These are phyloP conservation scores for Sisymbrium irio DNA, from an alignment of 345 rosid genomes.

Conservation along the genomic window DNA sequence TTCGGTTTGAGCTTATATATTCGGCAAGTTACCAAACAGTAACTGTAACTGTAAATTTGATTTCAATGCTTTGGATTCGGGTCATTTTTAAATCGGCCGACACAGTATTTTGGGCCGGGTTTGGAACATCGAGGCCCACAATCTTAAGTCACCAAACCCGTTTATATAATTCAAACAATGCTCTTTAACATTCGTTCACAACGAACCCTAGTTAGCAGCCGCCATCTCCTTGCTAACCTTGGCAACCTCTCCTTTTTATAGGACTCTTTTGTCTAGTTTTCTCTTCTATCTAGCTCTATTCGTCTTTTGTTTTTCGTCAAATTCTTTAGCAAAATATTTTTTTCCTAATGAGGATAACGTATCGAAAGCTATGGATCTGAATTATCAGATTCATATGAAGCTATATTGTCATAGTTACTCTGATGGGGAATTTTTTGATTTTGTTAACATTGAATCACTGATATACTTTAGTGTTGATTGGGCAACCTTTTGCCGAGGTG, in stretches of 20 bases:
- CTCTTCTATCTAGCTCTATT: background rate
- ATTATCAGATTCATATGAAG: slow-evolving; percentile 22
- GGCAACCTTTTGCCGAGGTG: slow-evolving; percentile 8
- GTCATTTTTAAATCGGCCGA: background rate
- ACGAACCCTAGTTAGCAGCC: slow-evolving; percentile 25
- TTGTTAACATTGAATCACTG: background rate
- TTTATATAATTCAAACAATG: background rate
- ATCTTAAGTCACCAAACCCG: background rate
- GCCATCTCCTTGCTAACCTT: background rate
- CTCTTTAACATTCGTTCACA: background rate
- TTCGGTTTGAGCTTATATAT: background rate
- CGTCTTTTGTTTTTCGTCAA: background rate
- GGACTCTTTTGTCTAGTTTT: background rate
- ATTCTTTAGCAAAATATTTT: background rate
- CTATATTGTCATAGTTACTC: slow-evolving; percentile 40
- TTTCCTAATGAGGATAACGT: slow-evolving; percentile 31
- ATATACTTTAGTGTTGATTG: background rate
- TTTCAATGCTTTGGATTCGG: background rate
- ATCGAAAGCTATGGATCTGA: slow-evolving; percentile 31
- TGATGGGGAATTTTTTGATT: slow-evolving; percentile 19
- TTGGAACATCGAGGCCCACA: background rate
- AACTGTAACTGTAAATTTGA: too few relatives aligned
- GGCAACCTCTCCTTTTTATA: slow-evolving; percentile 19
- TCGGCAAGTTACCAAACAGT: too few relatives aligned
- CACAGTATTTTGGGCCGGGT: background rate